Evolutionary conservation across 2,329 filamentous ascomycete species (phyloP).

Genomic region (Trichoderma gracile): DNA sequence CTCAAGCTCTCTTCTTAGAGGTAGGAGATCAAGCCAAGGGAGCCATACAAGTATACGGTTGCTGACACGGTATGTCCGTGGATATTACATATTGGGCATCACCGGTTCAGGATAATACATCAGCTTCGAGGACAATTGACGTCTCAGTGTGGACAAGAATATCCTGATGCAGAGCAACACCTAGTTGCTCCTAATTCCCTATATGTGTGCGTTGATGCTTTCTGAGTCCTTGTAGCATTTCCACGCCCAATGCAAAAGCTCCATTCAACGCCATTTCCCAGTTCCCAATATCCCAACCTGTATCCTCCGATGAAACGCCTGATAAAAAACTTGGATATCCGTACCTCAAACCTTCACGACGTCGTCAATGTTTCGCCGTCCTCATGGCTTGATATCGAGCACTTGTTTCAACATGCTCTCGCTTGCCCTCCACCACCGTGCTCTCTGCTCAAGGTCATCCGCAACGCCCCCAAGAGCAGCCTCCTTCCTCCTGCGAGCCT

Average conservation of each 20-base stretch:
- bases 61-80: too few species aligned
- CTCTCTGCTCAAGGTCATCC: conserved; percentile 74
- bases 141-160: too few species aligned
- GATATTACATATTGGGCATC: too few species aligned
- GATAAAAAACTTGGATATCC: background rate
- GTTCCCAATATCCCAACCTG: background rate
- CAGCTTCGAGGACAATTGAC: too few species aligned
- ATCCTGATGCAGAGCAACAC: too few species aligned
- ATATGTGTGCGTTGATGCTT: background rate
- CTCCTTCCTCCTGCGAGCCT: conserved; percentile 69
- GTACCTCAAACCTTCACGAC: background rate
- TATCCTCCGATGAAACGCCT: background rate
- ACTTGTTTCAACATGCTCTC: conserved; percentile 64
- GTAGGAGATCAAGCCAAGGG: too few species aligned
- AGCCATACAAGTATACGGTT: too few species aligned
- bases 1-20: too few species aligned
- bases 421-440: conserved; percentile 72
- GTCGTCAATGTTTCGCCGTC: accelerated
- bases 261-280: background rate
- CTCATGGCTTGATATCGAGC: conserved; percentile 55
- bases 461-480: conserved; percentile 63
- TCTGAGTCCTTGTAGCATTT: background rate
- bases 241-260: background rate
- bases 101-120: too few species aligned
- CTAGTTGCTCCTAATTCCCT: too few species aligned